Conservation (phyloP, 495 filamentous ascomycete genomes). For the Hyaloscypha finlandica region DNA sequence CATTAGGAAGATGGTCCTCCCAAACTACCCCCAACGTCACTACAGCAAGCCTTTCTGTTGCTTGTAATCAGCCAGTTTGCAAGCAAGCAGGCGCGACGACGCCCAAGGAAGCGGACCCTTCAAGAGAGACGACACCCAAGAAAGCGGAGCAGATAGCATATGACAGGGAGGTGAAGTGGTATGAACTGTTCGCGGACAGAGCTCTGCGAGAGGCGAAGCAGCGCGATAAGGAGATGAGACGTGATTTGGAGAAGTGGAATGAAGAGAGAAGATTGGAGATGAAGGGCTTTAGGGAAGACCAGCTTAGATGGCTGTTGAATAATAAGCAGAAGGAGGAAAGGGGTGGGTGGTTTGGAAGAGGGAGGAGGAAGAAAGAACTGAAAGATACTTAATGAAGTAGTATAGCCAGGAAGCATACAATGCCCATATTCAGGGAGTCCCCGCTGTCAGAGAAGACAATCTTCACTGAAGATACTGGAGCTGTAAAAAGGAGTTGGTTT, state of each 20-base stretch:
- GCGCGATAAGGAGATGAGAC: background rate
- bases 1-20: background rate
- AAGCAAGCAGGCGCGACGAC: background rate
- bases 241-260: background rate
- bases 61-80: background rate
- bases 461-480: background rate
- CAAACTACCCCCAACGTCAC: background rate
- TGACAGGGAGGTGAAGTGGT: background rate
- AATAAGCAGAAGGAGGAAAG: background rate
- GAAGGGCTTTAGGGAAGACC: background rate
- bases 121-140: background rate
- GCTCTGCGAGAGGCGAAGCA: background rate
- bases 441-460: background rate
- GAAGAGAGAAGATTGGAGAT: background rate
- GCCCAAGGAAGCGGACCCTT: no score
- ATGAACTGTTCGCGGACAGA: background rate
- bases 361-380: background rate
- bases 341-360: background rate
- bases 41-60: background rate
- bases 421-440: no score
- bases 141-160: background rate
- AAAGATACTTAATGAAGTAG: conserved; percentile 8
- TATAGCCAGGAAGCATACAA: background rate
- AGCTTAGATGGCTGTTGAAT: background rate
- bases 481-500: conserved; percentile 5